These are phyloP conservation scores for Neonectria hederae DNA, from an alignment of 2,329 filamentous ascomycete genomes.

Conservation along the genomic window DNA sequence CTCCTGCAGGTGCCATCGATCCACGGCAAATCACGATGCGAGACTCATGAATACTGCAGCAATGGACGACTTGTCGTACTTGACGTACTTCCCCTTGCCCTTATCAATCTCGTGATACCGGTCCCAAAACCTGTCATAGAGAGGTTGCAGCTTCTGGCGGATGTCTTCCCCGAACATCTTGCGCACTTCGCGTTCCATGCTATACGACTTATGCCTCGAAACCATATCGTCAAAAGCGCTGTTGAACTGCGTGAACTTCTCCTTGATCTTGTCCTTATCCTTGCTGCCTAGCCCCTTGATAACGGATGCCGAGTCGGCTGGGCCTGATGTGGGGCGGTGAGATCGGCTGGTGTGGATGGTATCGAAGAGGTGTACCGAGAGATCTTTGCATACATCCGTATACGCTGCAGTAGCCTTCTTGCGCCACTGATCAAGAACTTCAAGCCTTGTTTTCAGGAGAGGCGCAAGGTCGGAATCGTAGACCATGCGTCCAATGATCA, in stretches of 20 bases:
- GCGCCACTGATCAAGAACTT: constrained; percentile 81
- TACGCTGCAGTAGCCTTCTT: constrained; percentile 88
- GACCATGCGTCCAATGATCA: constrained; percentile 86
- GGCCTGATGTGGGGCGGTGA: constrained; percentile 76
- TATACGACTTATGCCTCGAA: constrained; percentile 79
- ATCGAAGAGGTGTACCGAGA: constrained; percentile 85
- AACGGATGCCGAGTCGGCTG: constrained; percentile 83
- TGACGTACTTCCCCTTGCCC: constrained; percentile 97
- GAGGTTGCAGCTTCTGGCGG: constrained; percentile 88
- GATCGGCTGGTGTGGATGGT: constrained; percentile 88
- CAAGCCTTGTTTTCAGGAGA: constrained; percentile 73
- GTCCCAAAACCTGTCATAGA: constrained; percentile 97
- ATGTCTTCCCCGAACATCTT: constrained; percentile 83
- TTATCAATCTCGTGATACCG: constrained; percentile 98
- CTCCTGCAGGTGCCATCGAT: constrained; percentile 2
- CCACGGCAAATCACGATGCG: constrained; percentile 41
- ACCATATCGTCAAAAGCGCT: constrained; percentile 89
- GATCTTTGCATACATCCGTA: constrained; percentile 87
- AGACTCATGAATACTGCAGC: constrained; percentile 70
- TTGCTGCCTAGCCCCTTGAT: constrained; percentile 86
- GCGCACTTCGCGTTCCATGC: constrained; percentile 91
- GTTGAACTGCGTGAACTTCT: constrained; percentile 95
- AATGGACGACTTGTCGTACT: constrained; percentile 90
- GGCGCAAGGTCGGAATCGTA: constrained; percentile 79
- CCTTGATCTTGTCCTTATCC: constrained; percentile 95